These are phyloP conservation scores for Aureobasidium leucospermi DNA, from an alignment of 2,329 filamentous ascomycete species.

Conservation along the genomic window DNA sequence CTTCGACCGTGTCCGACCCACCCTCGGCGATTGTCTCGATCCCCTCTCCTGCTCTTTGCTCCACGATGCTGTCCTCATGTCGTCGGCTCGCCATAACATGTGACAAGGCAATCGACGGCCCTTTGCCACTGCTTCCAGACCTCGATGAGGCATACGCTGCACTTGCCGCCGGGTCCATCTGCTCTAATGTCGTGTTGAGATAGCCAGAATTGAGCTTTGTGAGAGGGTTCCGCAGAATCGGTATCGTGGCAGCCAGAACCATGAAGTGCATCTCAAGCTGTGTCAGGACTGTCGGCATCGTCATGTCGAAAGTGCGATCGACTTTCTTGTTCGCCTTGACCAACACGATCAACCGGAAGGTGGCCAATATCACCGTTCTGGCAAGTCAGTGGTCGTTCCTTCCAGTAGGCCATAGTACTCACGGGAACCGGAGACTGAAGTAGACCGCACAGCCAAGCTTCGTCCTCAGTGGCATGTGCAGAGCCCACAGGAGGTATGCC, in stretches of 20 bases:
- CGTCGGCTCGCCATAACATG: neutral
- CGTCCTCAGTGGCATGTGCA: constrained; percentile 2
- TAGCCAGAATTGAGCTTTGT: constrained; percentile 5
- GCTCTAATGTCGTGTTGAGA: constrained; percentile 5
- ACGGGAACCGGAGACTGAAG: constrained; percentile 2
- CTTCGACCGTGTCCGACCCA: neutral
- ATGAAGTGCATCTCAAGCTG: constrained; percentile 8
- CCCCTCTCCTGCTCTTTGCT: neutral
- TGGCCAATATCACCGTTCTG: constrained; percentile 4
- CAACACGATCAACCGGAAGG: neutral
- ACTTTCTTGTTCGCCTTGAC: neutral
- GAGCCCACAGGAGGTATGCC: neutral
- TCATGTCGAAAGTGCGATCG: neutral
- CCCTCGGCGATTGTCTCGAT: neutral
- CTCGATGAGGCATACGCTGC: neutral
- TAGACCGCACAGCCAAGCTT: neutral
- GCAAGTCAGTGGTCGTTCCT: neutral
- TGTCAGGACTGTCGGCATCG: neutral
- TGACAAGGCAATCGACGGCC: neutral
- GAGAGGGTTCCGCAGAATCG: neutral
- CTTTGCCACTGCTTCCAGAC: constrained; percentile 4
- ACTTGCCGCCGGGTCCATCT: neutral
- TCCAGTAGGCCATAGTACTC: neutral
- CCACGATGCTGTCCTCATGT: neutral
- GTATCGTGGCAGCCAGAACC: constrained; percentile 1